Evolutionary conservation across 306 rosid species (phyloP).

Genomic region (Neltuma alba): DNA sequence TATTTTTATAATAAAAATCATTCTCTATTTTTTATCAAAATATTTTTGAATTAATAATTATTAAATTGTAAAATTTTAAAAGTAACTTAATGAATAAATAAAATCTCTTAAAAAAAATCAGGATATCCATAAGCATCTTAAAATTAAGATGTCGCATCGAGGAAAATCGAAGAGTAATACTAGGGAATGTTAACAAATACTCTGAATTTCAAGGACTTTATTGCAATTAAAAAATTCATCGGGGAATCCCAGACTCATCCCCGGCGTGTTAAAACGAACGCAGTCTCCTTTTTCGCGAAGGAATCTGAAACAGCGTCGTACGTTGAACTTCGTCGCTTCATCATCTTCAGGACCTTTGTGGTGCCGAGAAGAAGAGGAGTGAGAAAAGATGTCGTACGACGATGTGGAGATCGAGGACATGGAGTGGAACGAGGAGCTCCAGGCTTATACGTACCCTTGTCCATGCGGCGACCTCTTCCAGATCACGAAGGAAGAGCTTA

Average conservation of each 20-base stretch:
- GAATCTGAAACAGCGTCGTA: background rate
- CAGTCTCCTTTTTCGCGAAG: background rate
- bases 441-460: constrained; percentile 86
- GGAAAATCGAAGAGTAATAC: background rate
- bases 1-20: too few relatives aligned
- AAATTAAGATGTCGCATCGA: too few relatives aligned
- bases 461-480: constrained; percentile 98
- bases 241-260: background rate
- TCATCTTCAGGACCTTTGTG: background rate
- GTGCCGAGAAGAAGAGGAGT: background rate
- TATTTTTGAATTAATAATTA: too few relatives aligned
- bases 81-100: background rate
- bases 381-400: constrained; percentile 79
- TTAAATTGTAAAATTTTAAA: too few relatives aligned
- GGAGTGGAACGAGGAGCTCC: constrained; percentile 91
- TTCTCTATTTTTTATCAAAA: too few relatives aligned
- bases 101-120: too few relatives aligned
- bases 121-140: too few relatives aligned
- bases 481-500: constrained; percentile 86
- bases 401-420: constrained; percentile 98
- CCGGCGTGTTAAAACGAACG: background rate
- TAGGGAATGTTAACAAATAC: background rate
- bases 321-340: background rate
- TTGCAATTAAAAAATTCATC: background rate
- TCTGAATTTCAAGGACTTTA: background rate